Evolutionary conservation across 2,329 filamentous ascomycete species (phyloP).

Genomic region (Eutypella sp.): DNA sequence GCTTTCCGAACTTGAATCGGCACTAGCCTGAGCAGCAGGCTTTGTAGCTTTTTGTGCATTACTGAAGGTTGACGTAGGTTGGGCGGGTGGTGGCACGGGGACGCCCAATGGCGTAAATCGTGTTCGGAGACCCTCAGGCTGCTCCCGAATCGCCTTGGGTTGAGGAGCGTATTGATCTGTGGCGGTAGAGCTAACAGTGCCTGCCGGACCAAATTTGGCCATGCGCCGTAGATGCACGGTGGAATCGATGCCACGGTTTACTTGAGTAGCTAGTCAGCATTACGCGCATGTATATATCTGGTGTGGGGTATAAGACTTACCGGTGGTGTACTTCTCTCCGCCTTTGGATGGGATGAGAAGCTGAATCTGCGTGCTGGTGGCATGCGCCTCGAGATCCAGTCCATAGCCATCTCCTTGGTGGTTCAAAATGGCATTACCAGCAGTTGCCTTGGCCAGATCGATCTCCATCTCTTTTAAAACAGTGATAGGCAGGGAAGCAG

Average conservation of each 20-base stretch:
- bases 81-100: conserved; percentile 16
- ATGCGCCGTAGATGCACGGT: conserved; percentile 63
- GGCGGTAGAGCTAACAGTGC: conserved; percentile 34
- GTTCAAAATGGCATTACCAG: conserved; percentile 51
- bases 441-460: conserved; percentile 48
- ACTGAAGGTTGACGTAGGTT: background rate
- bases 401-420: conserved; percentile 62
- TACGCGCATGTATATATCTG: conserved; percentile 8
- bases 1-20: conserved; percentile 32
- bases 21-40: conserved; percentile 29
- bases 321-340: conserved; percentile 47
- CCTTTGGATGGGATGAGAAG: conserved; percentile 56
- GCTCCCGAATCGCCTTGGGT: conserved; percentile 49
- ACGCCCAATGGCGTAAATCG: conserved; percentile 64
- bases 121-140: conserved; percentile 63
- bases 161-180: conserved; percentile 38
- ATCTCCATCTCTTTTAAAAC: conserved; percentile 62
- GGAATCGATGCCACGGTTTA: conserved; percentile 46
- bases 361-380: conserved; percentile 48
- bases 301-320: conserved; percentile 35
- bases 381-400: conserved; percentile 47
- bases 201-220: conserved; percentile 46
- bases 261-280: conserved; percentile 24
- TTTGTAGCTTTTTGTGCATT: conserved; percentile 4
- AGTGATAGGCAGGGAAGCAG: conserved; percentile 63